These are phyloP conservation scores for Globisporangium camurandrum DNA, from an alignment of 352 stramenopile species.

Conservation along the genomic window DNA sequence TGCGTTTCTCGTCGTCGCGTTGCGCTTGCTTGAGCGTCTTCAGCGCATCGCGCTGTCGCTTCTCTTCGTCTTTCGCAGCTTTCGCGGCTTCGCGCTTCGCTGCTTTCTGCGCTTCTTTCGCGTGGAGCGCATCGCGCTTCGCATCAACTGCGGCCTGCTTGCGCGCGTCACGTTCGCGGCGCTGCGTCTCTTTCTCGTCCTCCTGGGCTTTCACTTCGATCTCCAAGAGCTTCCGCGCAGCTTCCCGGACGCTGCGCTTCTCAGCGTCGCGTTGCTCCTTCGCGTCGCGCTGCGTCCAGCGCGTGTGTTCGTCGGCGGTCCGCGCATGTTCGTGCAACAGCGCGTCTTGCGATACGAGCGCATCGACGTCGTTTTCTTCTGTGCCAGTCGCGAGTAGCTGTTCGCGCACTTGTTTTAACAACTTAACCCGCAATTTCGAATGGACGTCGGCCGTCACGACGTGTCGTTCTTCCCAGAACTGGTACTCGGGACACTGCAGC, in stretches of 20 bases:
- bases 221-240: slow-evolving; percentile 57
- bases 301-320: slow-evolving; percentile 35
- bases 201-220: slow-evolving; percentile 76
- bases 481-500: slow-evolving; percentile 58
- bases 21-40: slow-evolving; percentile 60
- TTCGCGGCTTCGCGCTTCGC: slow-evolving; percentile 48
- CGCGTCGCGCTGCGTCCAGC: slow-evolving; percentile 26
- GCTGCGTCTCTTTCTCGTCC: slow-evolving; percentile 62
- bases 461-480: slow-evolving; percentile 83
- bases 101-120: slow-evolving; percentile 68
- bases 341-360: slow-evolving; percentile 31
- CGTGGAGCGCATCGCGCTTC: slow-evolving; percentile 45
- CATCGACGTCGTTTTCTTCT: slow-evolving; percentile 39
- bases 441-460: slow-evolving; percentile 49
- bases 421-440: slow-evolving; percentile 40
- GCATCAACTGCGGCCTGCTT: slow-evolving; percentile 66
- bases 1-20: slow-evolving; percentile 62
- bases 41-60: slow-evolving; percentile 58
- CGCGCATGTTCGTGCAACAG: slow-evolving; percentile 32
- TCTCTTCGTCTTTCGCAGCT: slow-evolving; percentile 61
- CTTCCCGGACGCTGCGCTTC: slow-evolving; percentile 61
- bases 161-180: slow-evolving; percentile 54
- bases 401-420: slow-evolving; percentile 56
- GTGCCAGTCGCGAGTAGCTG: slow-evolving; percentile 19
- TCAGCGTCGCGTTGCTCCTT: slow-evolving; percentile 56